Evolutionary conservation across 306 rosid genomes (phyloP), one percentile per base, ranked within the genome.

Genomic region (Senna siamea): DNA sequence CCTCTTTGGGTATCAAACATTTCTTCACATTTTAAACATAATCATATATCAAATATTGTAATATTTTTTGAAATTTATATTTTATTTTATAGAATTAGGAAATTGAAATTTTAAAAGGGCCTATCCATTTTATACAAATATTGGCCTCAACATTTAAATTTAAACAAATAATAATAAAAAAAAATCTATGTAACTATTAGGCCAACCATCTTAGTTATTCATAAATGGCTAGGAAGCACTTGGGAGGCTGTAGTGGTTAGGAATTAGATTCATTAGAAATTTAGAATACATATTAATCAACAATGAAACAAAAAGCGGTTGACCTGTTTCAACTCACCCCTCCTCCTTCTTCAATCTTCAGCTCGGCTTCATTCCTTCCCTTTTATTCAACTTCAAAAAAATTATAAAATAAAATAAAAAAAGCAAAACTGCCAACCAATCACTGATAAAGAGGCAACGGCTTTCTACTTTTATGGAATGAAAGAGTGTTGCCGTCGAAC

Each of bases 351-450:
- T 26, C 30, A 26, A 65, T 76, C 69, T 70, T 60, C 75, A 72
- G 72, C 70, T 86, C 78, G 77, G 83, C 78, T 59, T n/a, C n/a
- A n/a, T n/a, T 9, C 15, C 37, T 60, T 13, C 66, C 44, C 6
- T 37, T 5, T 35, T 1, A 26, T 61, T 61, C 5, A 53, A 18
- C 40, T 37, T 37, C 4, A 22, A 20, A 5, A 37, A 22, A 5
- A 59, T 10, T 20, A 67, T 32, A 38, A 44, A 57, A 23, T 43
- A 41, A 69, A 46, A 82, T 58, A 78, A 43, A 18, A 74, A 67
- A 77, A 74, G 77, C 85, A 76, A 85, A 86, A 83, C 78, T 79
- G 91, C 85, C 97, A 79, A 58, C 73, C 68, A 84, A 81, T 89
- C 70, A 72, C 86, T 63, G 86, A 86, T 79, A 83, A 70, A 84